These are phyloP conservation scores for Gossypium aridum DNA, from an alignment of 441 rosid genomes.

Conservation along the genomic window DNA sequence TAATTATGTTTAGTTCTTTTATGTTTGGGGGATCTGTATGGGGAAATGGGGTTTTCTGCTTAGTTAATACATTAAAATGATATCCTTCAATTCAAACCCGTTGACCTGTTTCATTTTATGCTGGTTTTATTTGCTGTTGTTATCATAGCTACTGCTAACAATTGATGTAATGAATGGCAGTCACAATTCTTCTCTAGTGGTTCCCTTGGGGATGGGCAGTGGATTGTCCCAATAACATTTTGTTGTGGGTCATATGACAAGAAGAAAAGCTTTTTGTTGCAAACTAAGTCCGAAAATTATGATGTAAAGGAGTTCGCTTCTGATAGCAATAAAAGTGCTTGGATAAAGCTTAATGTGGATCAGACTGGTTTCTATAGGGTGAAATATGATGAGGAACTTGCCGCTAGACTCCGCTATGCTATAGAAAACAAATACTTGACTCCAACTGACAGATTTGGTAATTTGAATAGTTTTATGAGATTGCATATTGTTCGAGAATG, in stretches of 20 bases:
- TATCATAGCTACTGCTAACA: conserved; percentile 15
- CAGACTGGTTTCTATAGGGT: conserved; percentile 92
- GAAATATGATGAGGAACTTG: conserved; percentile 78
- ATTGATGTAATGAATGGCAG: conserved; percentile 36
- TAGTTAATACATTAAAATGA: neutral
- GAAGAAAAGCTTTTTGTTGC: conserved; percentile 62
- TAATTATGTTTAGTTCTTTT: conserved; percentile 2
- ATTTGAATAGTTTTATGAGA: conserved; percentile 12
- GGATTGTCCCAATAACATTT: conserved; percentile 90
- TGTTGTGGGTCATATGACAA: conserved; percentile 67
- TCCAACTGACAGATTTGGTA: conserved; percentile 85
- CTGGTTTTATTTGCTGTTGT: conserved; percentile 6
- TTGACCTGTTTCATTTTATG: neutral
- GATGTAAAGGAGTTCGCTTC: conserved; percentile 35
- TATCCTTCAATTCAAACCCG: conserved; percentile 1
- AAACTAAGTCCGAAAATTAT: conserved; percentile 51
- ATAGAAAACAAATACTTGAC: conserved; percentile 58
- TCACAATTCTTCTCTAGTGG: conserved; percentile 85
- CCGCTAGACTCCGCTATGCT: conserved; percentile 63
- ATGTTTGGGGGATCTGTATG: neutral
- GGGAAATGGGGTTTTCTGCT: neutral
- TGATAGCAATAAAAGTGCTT: conserved; percentile 22
- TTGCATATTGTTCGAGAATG: neutral
- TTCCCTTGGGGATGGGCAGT: conserved; percentile 73
- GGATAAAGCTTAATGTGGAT: conserved; percentile 78